Evolutionary conservation across 148 eudicot species (phyloP), one percentile per base, ranked within the genome.

Genomic region (Chenopodium album): DNA sequence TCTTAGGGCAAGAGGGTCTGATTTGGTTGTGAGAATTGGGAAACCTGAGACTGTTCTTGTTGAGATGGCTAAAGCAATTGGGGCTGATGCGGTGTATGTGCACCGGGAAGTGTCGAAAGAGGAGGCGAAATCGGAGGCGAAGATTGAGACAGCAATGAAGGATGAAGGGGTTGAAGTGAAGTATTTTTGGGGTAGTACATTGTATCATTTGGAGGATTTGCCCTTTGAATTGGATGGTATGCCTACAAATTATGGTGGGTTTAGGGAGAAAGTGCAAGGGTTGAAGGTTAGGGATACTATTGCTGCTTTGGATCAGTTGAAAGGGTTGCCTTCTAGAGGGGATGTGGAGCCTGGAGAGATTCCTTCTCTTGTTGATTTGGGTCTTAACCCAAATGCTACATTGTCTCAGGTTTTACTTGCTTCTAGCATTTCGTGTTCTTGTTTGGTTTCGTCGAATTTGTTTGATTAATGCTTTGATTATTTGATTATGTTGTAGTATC

Each of bases 121-220:
- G 77, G 99, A 95, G 84, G 94, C 92, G 56, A 92, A 91, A 82
- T 73, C 90, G 11, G 99, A 95, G 88, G 90, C 82, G 73, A 92
- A 87, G 87, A 86, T 94, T 22, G 97, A 92, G 85, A 77, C 78
- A 23, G 95, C 83, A 1, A 82, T 95, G 93, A 95, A 87, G 82
- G 97, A 95, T 70, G 95, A 93, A 50, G 97, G 98, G 0, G 89
- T 95, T 8, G 98, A 95, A 76, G 93, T 95, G 63, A 95, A 92
- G 90, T 94, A 95, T 86, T 95, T 91, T 81, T 95, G 99, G 99
- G 99, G 99, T 20, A 95, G 99, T 83, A 95, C 99, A 71, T 85
- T 95, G 89, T 92, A 90, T 76, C 99, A 95, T 91, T 73, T 91
- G 87, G 99, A 95, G 75, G 99, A 95, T 90, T 90, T 95, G 88